These are phyloP conservation scores for Ustilago xerochloae DNA, from an alignment of 1,284 basidiomycete species.

Conservation along the genomic window DNA sequence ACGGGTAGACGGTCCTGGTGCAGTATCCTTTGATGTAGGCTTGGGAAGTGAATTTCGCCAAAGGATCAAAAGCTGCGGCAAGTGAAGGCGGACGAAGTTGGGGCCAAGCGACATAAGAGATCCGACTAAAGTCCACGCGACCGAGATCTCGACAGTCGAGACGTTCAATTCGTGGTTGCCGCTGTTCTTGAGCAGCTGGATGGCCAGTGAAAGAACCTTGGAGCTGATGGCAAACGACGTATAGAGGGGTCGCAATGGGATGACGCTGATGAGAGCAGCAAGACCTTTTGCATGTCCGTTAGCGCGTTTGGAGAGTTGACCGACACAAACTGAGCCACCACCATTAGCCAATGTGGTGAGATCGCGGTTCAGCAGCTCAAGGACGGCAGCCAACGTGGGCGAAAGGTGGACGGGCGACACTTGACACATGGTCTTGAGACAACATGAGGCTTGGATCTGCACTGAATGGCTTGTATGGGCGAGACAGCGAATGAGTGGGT, in stretches of 20 bases:
- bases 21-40: slow-evolving; percentile 82
- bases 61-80: slow-evolving; percentile 89
- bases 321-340: slow-evolving; percentile 69
- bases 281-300: slow-evolving; percentile 90
- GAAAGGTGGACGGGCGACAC: slow-evolving; percentile 86
- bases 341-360: slow-evolving; percentile 70
- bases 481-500: slow-evolving; percentile 85
- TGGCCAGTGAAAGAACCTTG: slow-evolving; percentile 90
- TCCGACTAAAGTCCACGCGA: slow-evolving; percentile 92
- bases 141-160: slow-evolving; percentile 86
- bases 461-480: slow-evolving; percentile 88
- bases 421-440: slow-evolving; percentile 87
- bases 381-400: slow-evolving; percentile 78
- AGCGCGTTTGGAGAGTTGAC: slow-evolving; percentile 80
- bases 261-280: slow-evolving; percentile 84
- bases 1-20: slow-evolving; percentile 74
- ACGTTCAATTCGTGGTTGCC: slow-evolving; percentile 88
- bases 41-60: slow-evolving; percentile 98
- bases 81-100: slow-evolving; percentile 89
- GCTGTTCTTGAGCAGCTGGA: slow-evolving; percentile 86
- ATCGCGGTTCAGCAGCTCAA: slow-evolving; percentile 85
- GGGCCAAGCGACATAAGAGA: slow-evolving; percentile 92
- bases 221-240: slow-evolving; percentile 92
- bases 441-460: slow-evolving; percentile 85
- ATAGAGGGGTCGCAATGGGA: slow-evolving; percentile 88